Conservation (phyloP, 148 eudicot species). For the Rheum nobile region DNA sequence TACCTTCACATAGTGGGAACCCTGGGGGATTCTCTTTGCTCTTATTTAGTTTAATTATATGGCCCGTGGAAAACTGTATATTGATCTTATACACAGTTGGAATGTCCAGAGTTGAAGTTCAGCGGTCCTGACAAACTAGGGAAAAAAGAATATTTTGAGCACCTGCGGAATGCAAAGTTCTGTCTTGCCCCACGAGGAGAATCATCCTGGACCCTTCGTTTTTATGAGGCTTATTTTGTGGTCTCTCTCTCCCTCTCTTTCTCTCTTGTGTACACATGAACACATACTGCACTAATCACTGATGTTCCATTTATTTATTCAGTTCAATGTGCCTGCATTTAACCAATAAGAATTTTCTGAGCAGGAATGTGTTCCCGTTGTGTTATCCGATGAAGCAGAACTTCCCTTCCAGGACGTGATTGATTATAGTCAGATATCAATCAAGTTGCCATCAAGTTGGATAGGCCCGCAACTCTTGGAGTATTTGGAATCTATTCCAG, state of each 20-base stretch:
- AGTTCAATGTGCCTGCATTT: neutral
- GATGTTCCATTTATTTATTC: neutral
- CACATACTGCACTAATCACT: neutral
- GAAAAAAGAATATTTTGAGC: conserved; percentile 71
- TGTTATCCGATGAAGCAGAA: conserved; percentile 82
- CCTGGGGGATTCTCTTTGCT: neutral
- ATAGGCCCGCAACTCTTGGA: conserved; percentile 71
- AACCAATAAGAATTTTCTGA: conserved; percentile 2
- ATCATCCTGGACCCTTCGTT: conserved; percentile 97
- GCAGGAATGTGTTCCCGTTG: conserved; percentile 96
- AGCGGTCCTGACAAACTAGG: conserved; percentile 71
- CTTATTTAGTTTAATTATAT: neutral
- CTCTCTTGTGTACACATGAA: neutral
- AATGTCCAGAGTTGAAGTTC: conserved; percentile 95
- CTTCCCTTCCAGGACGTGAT: conserved; percentile 84
- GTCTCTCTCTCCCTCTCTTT: conserved; percentile 36
- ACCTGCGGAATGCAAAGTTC: conserved; percentile 90
- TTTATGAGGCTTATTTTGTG: conserved; percentile 94
- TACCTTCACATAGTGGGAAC: neutral
- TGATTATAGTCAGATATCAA: conserved; percentile 74
- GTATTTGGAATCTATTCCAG: conserved; percentile 84
- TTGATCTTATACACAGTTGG: conserved; percentile 51
- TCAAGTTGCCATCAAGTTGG: conserved; percentile 82
- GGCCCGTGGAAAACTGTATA: neutral
- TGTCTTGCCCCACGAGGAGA: conserved; percentile 99